A percentile compares a stretch with the other conserved stretches of the same genome.
phyloP scores from a whole-genome alignment of 768 basidiomycete species.

The Mycena filopes region DNA sequence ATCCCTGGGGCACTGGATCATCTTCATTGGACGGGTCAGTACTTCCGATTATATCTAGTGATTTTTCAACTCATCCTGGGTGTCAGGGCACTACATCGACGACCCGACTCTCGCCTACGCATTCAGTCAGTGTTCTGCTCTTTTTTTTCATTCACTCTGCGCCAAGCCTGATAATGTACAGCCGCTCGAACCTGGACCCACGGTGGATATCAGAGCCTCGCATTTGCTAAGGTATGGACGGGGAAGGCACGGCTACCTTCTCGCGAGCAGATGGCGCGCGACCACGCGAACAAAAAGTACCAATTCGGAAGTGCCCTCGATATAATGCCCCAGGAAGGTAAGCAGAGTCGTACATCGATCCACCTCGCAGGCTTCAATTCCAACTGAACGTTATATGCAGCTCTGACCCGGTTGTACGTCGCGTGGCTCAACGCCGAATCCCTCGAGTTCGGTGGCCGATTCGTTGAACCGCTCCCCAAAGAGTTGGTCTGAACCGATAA shows the following conservation, averaged over 20 bases:
- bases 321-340: constrained; percentile 33
- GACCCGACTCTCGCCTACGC: constrained; percentile 46
- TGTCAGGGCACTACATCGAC: constrained; percentile 44
- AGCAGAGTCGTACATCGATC: background rate
- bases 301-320: constrained; percentile 28
- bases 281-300: constrained; percentile 24
- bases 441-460: constrained; percentile 36
- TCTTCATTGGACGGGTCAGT: constrained; percentile 34
- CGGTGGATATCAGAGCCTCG: constrained; percentile 29
- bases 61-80: too few species aligned
- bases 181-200: constrained; percentile 22
- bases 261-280: constrained; percentile 29
- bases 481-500: constrained; percentile 27
- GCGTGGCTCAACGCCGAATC: constrained; percentile 39
- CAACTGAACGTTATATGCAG: background rate
- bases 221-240: constrained; percentile 37
- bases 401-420: constrained; percentile 5
- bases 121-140: background rate
- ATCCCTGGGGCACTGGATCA: background rate
- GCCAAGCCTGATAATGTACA: too few species aligned
- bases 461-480: constrained; percentile 34
- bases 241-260: constrained; percentile 36
- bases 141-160: background rate
- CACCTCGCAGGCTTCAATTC: background rate
- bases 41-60: too few species aligned